Base-by-base conservation (phyloP, 352 stramenopile species). In the Pythium rishiriense region DNA sequence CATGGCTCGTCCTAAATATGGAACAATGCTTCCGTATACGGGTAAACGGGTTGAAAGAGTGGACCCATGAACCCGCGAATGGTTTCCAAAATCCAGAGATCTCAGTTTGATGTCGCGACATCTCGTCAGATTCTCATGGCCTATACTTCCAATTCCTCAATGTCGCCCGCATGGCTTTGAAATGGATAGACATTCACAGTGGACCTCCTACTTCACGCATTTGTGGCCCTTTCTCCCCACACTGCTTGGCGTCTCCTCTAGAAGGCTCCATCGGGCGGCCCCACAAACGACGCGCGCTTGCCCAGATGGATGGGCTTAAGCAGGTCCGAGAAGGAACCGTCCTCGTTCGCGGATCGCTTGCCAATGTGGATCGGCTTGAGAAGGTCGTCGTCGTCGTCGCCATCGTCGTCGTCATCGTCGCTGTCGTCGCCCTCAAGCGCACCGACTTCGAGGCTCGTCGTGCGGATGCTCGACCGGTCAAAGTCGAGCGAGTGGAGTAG, bases 401-500 rank as follows among this genome's bases (percentile, higher is more conserved):
- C 51, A 3, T 58, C 31, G 31, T 69, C 54, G 29, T 65, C 54
- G n/a, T 64, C 62, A 2, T 66, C 64, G 31, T 88, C 55, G 39
- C 85, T 75, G 46, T 81, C 82, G 54, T 65, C 51, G 42, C 70
- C 25, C 26, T 67, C 33, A 31, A 58, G 49, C 12, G 33, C 55
- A 11, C 61, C 15, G 3, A 26, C 26, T 29, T 45, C 45, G 3
- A 4, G n/a, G 24, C 24, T 31, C 5, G 41, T 39, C 25, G 47
- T 56, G 33, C 15, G 22, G 8, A 28, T 52, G 5, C 47, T 69
- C 35, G 31, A 47, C 3, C 35, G 47, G 17, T 81, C 69, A 51
- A 74, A 64, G 11, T 88, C 57, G 68, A 78, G 57, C 69, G 75
- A 72, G 26, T 73, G 69, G 33, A 39, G 33, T 10, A 39, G 33